Percentiles rank a stretch among this genome's conserved stretches.
These are phyloP conservation scores for Pseudocercospora fuligena DNA, from an alignment of 2,329 filamentous ascomycete genomes.

Conservation along the genomic window DNA sequence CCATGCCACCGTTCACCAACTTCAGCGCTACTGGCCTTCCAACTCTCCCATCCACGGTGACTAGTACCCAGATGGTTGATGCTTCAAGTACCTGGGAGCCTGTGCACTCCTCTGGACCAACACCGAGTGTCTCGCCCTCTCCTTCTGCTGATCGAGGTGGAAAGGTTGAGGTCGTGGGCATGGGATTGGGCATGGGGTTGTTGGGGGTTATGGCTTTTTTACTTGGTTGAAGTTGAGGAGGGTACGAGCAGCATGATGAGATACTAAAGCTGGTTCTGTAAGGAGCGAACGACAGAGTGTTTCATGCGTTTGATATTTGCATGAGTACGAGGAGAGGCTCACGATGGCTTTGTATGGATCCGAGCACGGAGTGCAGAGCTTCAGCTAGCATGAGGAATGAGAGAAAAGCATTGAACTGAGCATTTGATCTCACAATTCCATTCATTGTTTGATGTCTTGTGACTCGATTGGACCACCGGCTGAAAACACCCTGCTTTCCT, in stretches of 20 bases:
- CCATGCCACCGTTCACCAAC: not conserved
- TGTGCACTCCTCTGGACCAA: not conserved
- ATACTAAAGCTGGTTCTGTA: not conserved
- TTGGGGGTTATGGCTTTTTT: not conserved
- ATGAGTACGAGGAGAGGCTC: not conserved
- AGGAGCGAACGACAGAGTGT: not conserved
- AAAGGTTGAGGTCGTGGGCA: not conserved
- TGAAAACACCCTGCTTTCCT: too few relatives aligned
- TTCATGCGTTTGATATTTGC: not conserved
- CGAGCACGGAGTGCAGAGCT: not conserved
- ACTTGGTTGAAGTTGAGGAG: not conserved
- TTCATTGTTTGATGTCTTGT: constrained; percentile 2
- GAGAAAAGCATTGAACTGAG: not conserved
- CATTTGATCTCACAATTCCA: not conserved
- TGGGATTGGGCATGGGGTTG: not conserved
- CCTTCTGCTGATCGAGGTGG: not conserved
- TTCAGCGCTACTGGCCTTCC: constrained; percentile 1
- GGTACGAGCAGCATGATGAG: not conserved
- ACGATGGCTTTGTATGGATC: not conserved
- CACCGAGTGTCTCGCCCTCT: not conserved
- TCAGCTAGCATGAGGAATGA: not conserved
- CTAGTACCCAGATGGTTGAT: not conserved
- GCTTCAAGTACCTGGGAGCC: not conserved
- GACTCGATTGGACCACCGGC: too few relatives aligned
- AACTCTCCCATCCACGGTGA: not conserved